Percentiles rank a stretch among this genome's conserved stretches.
These are phyloP conservation scores for Aspergillus eucalypticola DNA, from an alignment of 2,329 filamentous ascomycete genomes.

Conservation along the genomic window DNA sequence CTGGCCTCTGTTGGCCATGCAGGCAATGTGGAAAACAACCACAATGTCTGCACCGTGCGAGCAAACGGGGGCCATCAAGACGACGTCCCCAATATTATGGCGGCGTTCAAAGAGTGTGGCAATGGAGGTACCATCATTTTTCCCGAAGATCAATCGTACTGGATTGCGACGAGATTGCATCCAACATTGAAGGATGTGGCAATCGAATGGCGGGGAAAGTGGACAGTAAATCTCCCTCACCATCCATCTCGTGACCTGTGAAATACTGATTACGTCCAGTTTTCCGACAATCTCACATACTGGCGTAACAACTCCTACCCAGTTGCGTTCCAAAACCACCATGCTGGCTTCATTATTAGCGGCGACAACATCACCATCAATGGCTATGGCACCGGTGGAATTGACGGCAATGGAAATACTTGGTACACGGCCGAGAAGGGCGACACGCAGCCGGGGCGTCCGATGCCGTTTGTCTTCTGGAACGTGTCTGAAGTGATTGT, in stretches of 20 bases:
- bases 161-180: constrained; percentile 53
- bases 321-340: constrained; percentile 58
- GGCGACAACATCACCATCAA: constrained; percentile 55
- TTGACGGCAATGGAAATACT: constrained; percentile 56
- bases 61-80: constrained; percentile 40
- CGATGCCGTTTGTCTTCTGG: constrained; percentile 62
- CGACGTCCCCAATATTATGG: constrained; percentile 45
- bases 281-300: constrained; percentile 55
- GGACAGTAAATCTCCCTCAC: constrained; percentile 42
- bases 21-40: constrained; percentile 7
- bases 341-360: constrained; percentile 54
- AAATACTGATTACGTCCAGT: constrained; percentile 25
- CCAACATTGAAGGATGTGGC: constrained; percentile 52
- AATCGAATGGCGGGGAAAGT: constrained; percentile 56
- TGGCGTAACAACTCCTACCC: constrained; percentile 58
- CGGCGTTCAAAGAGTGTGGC: constrained; percentile 44
- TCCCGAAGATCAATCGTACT: constrained; percentile 52
- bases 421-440: constrained; percentile 56
- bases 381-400: constrained; percentile 55
- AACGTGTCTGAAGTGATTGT: constrained; percentile 58
- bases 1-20: constrained; percentile 7
- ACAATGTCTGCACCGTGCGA: constrained; percentile 42
- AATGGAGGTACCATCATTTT: constrained; percentile 52
- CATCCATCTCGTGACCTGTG: not conserved
- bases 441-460: constrained; percentile 51